Conservation (phyloP, 768 basidiomycete species). For the Calocybe indica region DNA sequence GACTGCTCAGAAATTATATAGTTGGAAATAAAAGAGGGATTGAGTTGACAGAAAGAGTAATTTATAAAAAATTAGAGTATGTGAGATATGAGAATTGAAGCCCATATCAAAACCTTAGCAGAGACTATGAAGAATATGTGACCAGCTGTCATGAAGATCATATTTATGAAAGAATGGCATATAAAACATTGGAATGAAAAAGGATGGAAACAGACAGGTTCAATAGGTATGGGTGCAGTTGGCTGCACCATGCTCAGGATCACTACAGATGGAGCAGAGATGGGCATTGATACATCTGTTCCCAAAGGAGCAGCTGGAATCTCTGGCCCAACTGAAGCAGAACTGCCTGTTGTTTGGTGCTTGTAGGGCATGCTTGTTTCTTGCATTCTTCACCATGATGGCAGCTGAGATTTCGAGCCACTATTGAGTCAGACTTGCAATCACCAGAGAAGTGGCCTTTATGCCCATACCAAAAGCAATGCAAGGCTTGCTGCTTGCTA, state of each 20-base stretch:
- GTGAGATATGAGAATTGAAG: conserved; percentile 4
- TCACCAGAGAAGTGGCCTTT: conserved; percentile 15
- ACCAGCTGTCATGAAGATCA: no score
- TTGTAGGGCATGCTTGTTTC: conserved; percentile 13
- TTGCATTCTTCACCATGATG: conserved; percentile 4
- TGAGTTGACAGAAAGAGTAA: conserved; percentile 21
- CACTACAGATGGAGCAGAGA: conserved; percentile 23
- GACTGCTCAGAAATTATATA: conserved; percentile 27
- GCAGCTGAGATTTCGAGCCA: conserved; percentile 15
- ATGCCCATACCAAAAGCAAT: conserved; percentile 22
- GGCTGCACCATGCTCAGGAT: conserved; percentile 20
- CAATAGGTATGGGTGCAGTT: conserved; percentile 15
- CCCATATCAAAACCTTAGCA: conserved; percentile 32
- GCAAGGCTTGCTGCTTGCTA: background rate
- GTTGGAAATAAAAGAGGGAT: conserved; percentile 19
- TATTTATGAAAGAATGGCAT: no score
- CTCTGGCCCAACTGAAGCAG: conserved; percentile 23
- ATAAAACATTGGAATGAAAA: no score
- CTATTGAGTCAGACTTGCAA: conserved; percentile 13
- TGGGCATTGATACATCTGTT: conserved; percentile 17
- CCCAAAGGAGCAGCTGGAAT: conserved; percentile 11
- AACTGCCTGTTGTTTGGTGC: conserved; percentile 12
- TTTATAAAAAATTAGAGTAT: conserved; percentile 24
- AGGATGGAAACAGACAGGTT: no score
- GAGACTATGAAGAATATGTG: conserved; percentile 24